Evolutionary conservation across 805 yeast genomes (phyloP).

Genomic region (Lachancea lanzarotensis): DNA sequence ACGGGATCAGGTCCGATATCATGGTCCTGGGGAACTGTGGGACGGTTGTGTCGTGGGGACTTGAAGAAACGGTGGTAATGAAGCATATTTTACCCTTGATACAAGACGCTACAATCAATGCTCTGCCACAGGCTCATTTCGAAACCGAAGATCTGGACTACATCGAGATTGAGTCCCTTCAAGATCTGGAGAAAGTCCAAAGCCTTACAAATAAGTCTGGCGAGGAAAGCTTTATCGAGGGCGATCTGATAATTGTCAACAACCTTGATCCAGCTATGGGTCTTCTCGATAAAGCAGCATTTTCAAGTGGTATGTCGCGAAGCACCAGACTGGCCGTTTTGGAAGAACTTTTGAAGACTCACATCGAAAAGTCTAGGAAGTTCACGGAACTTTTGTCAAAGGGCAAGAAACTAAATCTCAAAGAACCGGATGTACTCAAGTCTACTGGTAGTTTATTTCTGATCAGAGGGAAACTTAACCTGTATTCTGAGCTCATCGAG

Average conservation of each 20-base stretch:
- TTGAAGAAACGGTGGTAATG: conserved; percentile 48
- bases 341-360: conserved; percentile 65
- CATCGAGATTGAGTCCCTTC: conserved; percentile 36
- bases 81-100: conserved; percentile 48
- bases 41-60: conserved; percentile 78
- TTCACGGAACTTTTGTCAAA: conserved; percentile 61
- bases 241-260: conserved; percentile 66
- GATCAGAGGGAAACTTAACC: conserved; percentile 73
- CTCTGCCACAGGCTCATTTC: conserved; percentile 35
- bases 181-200: conserved; percentile 11
- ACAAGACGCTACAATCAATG: conserved; percentile 40
- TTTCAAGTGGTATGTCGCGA: conserved; percentile 79
- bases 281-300: conserved; percentile 75
- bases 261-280: conserved; percentile 42
- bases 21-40: conserved; percentile 65
- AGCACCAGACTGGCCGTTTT: conserved; percentile 79
- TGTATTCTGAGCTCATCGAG: conserved; percentile 83
- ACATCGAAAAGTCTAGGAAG: conserved; percentile 53
- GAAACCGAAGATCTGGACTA: conserved; percentile 89
- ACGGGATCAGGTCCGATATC: conserved; percentile 43
- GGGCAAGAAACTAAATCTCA: conserved; percentile 48
- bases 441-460: conserved; percentile 70
- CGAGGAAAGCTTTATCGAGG: conserved; percentile 44
- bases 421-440: conserved; percentile 55
- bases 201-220: conserved; percentile 11